Conservation (phyloP, 148 eudicot species). For the Polygonum maritimum region DNA sequence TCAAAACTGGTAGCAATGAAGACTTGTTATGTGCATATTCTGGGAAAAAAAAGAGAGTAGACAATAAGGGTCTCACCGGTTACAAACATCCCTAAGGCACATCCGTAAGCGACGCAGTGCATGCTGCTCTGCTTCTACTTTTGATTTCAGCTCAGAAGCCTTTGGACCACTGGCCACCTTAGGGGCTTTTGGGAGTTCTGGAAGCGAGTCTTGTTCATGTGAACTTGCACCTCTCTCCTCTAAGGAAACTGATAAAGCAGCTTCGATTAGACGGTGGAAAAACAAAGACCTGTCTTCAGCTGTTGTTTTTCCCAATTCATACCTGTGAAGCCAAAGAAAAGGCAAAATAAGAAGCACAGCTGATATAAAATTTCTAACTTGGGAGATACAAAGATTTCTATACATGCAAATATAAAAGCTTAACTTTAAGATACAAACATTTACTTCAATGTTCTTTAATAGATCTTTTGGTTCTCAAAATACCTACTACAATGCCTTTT, state of each 20-base stretch:
- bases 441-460: neutral
- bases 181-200: conserved; percentile 92
- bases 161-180: conserved; percentile 73
- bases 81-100: conserved; percentile 99
- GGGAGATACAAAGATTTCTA: neutral
- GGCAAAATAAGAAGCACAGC: neutral
- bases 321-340: conserved; percentile 35
- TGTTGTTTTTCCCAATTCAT: conserved; percentile 50
- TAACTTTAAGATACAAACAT: neutral
- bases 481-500: neutral
- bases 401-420: no score
- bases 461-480: neutral
- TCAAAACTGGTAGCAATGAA: neutral
- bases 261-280: conserved; percentile 70
- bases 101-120: conserved; percentile 92
- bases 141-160: conserved; percentile 80
- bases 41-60: neutral
- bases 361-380: neutral
- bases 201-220: conserved; percentile 29
- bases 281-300: conserved; percentile 69
- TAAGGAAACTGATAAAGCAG: conserved; percentile 63
- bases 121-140: conserved; percentile 95
- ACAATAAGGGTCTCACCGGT: conserved; percentile 44
- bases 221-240: conserved; percentile 34
- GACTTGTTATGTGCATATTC: neutral